Percentiles rank a stretch among this genome's conserved stretches.
Conservation (phyloP, 148 eudicot species). For the Rhododendron molle region DNA sequence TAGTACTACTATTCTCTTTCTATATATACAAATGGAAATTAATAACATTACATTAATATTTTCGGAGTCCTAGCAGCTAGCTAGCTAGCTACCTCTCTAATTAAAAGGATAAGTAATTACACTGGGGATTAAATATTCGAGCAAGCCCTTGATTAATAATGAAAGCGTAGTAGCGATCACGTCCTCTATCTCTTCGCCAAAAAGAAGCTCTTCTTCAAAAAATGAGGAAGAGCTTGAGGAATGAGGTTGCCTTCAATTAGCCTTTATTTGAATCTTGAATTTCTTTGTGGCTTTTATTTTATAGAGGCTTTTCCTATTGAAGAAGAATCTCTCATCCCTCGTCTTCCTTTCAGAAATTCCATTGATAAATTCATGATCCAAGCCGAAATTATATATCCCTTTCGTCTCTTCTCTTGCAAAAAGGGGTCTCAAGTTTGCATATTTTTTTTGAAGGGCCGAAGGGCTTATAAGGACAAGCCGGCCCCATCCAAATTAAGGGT, state of each 20-base stretch:
- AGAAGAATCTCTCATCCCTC: background rate
- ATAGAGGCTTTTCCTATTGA: background rate
- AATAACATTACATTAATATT: background rate
- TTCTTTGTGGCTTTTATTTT: background rate
- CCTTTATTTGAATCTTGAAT: background rate
- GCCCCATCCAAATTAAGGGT: background rate
- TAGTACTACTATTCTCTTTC: background rate
- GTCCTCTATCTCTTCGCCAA: background rate
- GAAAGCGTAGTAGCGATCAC: background rate
- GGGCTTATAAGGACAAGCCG: background rate
- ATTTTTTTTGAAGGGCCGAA: background rate
- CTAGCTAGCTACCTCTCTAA: background rate
- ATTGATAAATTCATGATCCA: background rate
- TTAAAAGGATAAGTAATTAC: background rate
- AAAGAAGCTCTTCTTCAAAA: background rate
- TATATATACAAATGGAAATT: background rate
- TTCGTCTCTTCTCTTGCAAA: background rate
- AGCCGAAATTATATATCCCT: background rate
- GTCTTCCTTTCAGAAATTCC: background rate
- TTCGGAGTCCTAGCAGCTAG: background rate
- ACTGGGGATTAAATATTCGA: background rate
- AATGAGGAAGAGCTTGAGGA: background rate
- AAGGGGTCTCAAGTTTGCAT: background rate
- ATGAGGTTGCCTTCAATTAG: background rate
- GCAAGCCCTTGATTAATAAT: background rate